Conservation (phyloP, 257 asterid genomes). For the Penstemon davidsonii region DNA sequence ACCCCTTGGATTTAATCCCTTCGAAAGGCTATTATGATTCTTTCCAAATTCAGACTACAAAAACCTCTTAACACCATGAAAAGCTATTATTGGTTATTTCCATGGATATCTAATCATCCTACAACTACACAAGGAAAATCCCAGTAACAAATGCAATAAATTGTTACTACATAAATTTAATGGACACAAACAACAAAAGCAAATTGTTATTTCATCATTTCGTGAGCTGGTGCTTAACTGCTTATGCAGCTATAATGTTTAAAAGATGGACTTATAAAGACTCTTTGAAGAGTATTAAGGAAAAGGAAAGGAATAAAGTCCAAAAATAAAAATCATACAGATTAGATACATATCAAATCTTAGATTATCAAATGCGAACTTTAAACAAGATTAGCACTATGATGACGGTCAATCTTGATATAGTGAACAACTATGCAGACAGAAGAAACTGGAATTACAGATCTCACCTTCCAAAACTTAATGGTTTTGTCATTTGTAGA, state of each 20-base stretch:
- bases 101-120: background rate
- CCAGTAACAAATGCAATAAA: constrained; percentile 19
- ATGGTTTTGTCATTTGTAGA: constrained; percentile 87
- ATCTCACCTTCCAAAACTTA: constrained; percentile 76
- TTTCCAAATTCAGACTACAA: constrained; percentile 11
- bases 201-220: background rate
- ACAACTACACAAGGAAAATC: constrained; percentile 19
- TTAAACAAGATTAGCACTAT: constrained; percentile 19
- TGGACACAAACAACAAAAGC: background rate
- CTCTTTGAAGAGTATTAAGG: constrained; percentile 13
- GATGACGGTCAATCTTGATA: constrained; percentile 5
- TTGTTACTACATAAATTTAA: background rate
- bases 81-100: too few relatives aligned
- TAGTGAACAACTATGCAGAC: constrained; percentile 22
- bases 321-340: constrained; percentile 19
- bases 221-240: background rate
- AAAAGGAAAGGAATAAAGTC: constrained; percentile 20
- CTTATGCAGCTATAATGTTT: constrained; percentile 19
- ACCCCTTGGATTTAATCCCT: constrained; percentile 10
- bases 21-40: constrained; percentile 4
- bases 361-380: constrained; percentile 9
- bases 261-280: constrained; percentile 2
- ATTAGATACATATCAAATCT: constrained; percentile 10
- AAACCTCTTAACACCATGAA: too few relatives aligned
- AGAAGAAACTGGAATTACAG: constrained; percentile 16